Percentiles rank a stretch among this genome's conserved stretches.
Conservation (phyloP, 2,329 filamentous ascomycete genomes). For the Sporothrix humicola region DNA sequence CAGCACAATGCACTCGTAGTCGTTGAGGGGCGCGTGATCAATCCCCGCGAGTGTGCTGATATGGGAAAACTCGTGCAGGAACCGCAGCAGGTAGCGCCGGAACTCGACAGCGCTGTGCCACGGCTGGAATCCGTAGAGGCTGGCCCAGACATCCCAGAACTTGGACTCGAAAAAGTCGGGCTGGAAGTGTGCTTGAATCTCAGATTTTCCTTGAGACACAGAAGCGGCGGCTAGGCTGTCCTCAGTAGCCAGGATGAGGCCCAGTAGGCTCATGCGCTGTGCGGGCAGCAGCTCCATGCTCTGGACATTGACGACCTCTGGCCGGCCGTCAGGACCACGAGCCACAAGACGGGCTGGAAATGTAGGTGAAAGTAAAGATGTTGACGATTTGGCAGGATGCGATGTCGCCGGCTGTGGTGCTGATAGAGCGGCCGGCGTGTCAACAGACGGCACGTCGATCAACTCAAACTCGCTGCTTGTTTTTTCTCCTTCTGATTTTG, state of each 20-base stretch:
- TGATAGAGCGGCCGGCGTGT: too few species aligned
- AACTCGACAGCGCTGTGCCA: slow-evolving; percentile 46
- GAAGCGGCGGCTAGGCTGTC: slow-evolving; percentile 17
- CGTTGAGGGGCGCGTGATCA: slow-evolving; percentile 43
- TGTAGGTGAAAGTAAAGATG: slow-evolving; percentile 34
- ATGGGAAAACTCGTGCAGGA: slow-evolving; percentile 42
- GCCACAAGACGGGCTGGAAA: slow-evolving; percentile 41
- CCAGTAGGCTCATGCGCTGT: slow-evolving; percentile 39
- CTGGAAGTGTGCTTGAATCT: slow-evolving; percentile 38
- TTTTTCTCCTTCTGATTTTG: slow-evolving; percentile 33
- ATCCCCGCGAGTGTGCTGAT: slow-evolving; percentile 42
- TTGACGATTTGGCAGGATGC: neutral
- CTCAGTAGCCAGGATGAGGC: slow-evolving; percentile 36
- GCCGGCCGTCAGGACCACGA: slow-evolving; percentile 36
- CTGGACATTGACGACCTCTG: slow-evolving; percentile 40
- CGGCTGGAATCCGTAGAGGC: slow-evolving; percentile 44
- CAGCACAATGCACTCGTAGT: slow-evolving; percentile 43
- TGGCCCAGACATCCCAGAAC: slow-evolving; percentile 45
- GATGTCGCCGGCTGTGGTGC: neutral
- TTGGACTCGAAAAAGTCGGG: slow-evolving; percentile 43
- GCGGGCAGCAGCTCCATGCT: slow-evolving; percentile 40
- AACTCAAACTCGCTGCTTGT: neutral
- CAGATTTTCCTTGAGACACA: neutral
- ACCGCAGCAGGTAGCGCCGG: slow-evolving; percentile 42
- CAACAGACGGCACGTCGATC: neutral